phyloP scores from a whole-genome alignment of 148 eudicot genomes.

The Rhododendron vialii region DNA sequence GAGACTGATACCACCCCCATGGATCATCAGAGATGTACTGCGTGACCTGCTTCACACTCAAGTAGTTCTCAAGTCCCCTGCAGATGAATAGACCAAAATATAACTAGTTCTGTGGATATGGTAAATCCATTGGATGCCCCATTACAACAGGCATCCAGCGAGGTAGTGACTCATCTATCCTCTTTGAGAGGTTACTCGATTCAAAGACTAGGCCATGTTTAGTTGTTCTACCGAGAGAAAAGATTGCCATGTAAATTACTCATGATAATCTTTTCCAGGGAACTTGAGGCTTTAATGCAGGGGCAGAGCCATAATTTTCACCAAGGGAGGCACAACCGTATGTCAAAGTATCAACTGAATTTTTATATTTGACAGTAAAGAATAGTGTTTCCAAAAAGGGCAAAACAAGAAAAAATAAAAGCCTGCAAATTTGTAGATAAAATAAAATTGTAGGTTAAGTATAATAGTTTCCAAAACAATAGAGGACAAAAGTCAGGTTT shows the following conservation, averaged over 20 bases:
- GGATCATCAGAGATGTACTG: slow-evolving; percentile 69
- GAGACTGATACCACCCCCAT: slow-evolving; percentile 95
- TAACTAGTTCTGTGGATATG: not conserved
- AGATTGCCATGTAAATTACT: slow-evolving; percentile 3
- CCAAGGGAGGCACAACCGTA: not conserved
- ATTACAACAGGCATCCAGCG: not conserved
- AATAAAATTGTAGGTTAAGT: not conserved
- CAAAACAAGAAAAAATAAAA: not conserved
- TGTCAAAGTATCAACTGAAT: not conserved
- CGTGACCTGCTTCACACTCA: slow-evolving; percentile 90
- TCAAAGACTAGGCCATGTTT: not conserved
- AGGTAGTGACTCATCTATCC: not conserved
- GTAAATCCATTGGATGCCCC: not conserved
- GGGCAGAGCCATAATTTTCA: not conserved
- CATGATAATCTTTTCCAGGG: not conserved
- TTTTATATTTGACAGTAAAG: not conserved
- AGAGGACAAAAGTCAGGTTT: not conserved
- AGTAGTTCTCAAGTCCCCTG: slow-evolving; percentile 96
- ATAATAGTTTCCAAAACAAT: not conserved
- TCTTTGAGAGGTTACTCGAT: not conserved
- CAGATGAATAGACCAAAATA: not conserved
- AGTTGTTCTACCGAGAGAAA: not conserved
- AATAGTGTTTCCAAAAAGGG: not conserved
- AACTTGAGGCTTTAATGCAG: not conserved
- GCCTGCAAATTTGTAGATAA: not conserved